Percentiles rank a stretch among this genome's conserved stretches.
Evolutionary conservation across 495 filamentous ascomycete species (phyloP).

Genomic region (Neurospora sp.): DNA sequence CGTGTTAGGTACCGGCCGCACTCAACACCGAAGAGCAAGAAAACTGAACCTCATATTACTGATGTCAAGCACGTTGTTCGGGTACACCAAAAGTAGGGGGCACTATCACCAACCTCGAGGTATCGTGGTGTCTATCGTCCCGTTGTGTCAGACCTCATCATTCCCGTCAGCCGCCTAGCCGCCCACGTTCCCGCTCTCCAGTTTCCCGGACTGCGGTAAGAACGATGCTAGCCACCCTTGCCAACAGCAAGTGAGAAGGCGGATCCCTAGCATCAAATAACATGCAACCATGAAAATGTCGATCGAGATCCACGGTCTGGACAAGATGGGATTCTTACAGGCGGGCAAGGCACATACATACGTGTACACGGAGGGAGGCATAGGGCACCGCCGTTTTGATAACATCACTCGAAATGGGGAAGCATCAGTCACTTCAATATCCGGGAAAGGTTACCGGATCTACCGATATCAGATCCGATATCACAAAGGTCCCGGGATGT

Average conservation of each 20-base stretch:
- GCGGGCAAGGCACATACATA: background rate
- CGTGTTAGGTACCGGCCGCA: background rate
- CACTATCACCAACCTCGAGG: background rate
- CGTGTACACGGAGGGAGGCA: background rate
- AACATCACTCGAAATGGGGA: background rate
- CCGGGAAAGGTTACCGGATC: background rate
- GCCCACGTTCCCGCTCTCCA: background rate
- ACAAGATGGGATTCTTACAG: background rate
- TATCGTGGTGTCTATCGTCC: background rate
- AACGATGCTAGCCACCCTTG: background rate
- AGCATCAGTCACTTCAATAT: background rate
- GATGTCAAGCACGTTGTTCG: background rate
- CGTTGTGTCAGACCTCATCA: background rate
- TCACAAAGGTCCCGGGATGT: background rate
- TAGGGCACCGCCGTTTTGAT: background rate
- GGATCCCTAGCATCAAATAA: background rate
- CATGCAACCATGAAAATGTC: background rate
- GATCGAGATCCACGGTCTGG: background rate
- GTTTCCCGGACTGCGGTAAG: background rate
- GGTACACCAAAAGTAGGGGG: background rate
- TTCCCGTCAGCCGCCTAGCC: background rate
- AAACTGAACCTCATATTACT: background rate
- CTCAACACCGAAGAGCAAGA: background rate
- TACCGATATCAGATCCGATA: background rate
- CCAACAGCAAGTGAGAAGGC: background rate